A percentile compares a stretch with the other conserved stretches of the same genome.
Conservation (phyloP, 2,329 filamentous ascomycete genomes). For the Fusarium azukiicola region DNA sequence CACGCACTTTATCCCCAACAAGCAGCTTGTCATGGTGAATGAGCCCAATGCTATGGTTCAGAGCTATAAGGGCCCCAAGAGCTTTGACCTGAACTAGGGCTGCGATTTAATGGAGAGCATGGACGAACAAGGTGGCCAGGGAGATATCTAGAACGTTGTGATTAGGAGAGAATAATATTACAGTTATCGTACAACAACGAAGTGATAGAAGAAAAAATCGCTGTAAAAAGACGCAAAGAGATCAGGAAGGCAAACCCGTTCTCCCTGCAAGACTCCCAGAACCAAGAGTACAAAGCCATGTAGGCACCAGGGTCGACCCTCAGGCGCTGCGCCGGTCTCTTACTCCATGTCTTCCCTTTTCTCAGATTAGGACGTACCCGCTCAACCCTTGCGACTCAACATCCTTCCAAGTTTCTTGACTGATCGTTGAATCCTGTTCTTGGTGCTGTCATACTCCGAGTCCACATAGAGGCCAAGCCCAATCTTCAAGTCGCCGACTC, state of each 20-base stretch:
- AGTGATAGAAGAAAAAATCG: too few relatives aligned
- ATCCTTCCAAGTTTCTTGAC: background rate
- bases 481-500: background rate
- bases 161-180: background rate
- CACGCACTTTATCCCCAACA: conserved; percentile 53
- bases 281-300: too few relatives aligned
- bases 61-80: conserved; percentile 55
- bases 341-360: too few relatives aligned
- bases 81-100: conserved; percentile 24
- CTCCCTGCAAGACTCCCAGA: too few relatives aligned
- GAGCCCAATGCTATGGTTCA: conserved; percentile 55
- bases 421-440: background rate
- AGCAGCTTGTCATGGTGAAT: conserved; percentile 47
- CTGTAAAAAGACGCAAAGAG: background rate
- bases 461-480: background rate
- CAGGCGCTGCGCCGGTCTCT: too few relatives aligned
- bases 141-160: background rate
- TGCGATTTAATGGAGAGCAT: background rate
- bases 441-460: background rate
- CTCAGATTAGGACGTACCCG: background rate
- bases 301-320: too few relatives aligned
- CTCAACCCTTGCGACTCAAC: background rate
- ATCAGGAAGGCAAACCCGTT: too few relatives aligned
- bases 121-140: background rate
- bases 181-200: background rate